Conservation (phyloP, 2,329 filamentous ascomycete genomes). For the Xylaria sp. region DNA sequence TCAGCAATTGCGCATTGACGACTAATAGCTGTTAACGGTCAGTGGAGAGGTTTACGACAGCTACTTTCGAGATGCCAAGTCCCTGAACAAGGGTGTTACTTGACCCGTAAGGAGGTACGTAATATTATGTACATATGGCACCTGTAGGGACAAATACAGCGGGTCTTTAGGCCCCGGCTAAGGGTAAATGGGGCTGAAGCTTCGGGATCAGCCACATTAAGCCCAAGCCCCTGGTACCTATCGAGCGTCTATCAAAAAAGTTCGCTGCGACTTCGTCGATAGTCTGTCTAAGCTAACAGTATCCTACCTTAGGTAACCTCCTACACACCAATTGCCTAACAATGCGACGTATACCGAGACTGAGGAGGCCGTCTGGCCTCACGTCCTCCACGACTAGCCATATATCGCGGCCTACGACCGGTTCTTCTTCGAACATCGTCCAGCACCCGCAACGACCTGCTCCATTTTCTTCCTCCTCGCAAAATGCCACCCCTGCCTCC, state of each 20-base stretch:
- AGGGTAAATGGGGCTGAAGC: slow-evolving; percentile 12
- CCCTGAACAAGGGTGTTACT: neutral
- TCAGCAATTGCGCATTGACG: too few species aligned
- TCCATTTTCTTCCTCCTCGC: slow-evolving; percentile 30
- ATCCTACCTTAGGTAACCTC: neutral
- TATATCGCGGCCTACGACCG: slow-evolving; percentile 5
- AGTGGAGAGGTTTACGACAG: neutral
- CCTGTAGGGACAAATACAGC: too few species aligned
- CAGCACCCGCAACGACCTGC: slow-evolving; percentile 1
- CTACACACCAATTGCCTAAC: slow-evolving; percentile 25
- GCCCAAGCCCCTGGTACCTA: neutral
- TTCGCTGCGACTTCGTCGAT: slow-evolving; percentile 11
- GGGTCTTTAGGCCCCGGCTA: too few species aligned
- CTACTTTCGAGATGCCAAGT: slow-evolving; percentile 24
- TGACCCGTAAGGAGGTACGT: too few species aligned
- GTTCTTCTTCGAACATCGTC: neutral
- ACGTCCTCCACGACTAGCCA: slow-evolving; percentile 8
- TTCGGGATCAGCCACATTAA: slow-evolving; percentile 5
- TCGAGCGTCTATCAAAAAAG: slow-evolving; percentile 25
- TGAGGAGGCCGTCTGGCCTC: slow-evolving; percentile 45
- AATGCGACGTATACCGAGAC: slow-evolving; percentile 49
- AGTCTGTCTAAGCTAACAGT: neutral
- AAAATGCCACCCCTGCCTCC: slow-evolving; percentile 6
- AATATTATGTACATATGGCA: too few species aligned
- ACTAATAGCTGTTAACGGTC: too few species aligned